phyloP scores from a whole-genome alignment of 2,329 filamentous ascomycete genomes.

The Lasiodiplodia gonubiensis region DNA sequence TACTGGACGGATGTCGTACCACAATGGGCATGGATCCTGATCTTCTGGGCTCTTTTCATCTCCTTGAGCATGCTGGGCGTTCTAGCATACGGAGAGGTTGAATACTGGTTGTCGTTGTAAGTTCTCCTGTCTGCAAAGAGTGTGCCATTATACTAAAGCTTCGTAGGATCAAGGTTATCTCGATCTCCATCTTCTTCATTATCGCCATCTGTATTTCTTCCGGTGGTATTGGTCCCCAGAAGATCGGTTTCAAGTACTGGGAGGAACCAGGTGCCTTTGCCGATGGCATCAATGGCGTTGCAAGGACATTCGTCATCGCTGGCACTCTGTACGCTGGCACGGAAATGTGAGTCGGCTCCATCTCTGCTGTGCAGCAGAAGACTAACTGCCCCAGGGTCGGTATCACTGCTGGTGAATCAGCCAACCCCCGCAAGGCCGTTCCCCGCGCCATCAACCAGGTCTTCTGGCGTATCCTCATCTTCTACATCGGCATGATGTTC shows the following conservation, averaged over 20 bases:
- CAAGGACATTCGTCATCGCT: conserved; percentile 33
- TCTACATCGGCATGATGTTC: conserved; percentile 56
- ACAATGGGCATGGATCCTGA: conserved; percentile 54
- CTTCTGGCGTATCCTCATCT: conserved; percentile 53
- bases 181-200: conserved; percentile 33
- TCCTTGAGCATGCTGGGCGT: conserved; percentile 49
- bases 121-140: conserved; percentile 29
- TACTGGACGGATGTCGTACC: conserved; percentile 54
- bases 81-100: conserved; percentile 60
- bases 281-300: conserved; percentile 33
- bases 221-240: conserved; percentile 32
- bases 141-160: neutral
- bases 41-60: conserved; percentile 54
- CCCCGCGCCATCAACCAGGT: conserved; percentile 61
- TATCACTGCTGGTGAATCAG: conserved; percentile 64
- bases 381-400: conserved; percentile 34
- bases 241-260: conserved; percentile 45
- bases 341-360: conserved; percentile 29
- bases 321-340: conserved; percentile 33
- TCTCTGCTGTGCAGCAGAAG: neutral
- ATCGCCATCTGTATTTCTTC: conserved; percentile 31
- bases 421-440: conserved; percentile 68
- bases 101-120: conserved; percentile 48
- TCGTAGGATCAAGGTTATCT: conserved; percentile 30
- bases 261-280: conserved; percentile 36